Percentiles rank a stretch among this genome's conserved stretches.
Conservation (phyloP, 2,329 filamentous ascomycete species). For the Aspergillus aculeatinus region DNA sequence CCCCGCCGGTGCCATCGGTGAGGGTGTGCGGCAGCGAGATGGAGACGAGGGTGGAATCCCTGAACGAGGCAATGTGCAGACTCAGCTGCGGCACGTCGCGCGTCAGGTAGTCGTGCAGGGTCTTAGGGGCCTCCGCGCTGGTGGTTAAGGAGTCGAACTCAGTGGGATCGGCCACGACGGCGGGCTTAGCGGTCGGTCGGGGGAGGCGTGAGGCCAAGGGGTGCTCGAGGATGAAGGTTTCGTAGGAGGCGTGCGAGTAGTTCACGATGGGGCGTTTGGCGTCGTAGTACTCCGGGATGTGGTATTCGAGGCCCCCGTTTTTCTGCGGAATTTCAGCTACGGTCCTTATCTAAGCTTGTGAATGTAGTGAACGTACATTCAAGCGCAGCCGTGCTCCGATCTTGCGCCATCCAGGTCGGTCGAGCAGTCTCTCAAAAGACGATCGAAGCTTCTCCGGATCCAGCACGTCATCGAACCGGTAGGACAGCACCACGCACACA, state of each 20-base stretch:
- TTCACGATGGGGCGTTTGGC: too few species aligned
- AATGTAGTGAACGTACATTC: not conserved
- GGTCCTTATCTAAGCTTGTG: too few species aligned
- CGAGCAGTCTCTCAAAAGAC: not conserved
- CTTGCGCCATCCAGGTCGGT: slow-evolving; percentile 7
- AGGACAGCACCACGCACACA: too few species aligned
- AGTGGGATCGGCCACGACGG: too few species aligned
- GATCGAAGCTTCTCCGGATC: not conserved
- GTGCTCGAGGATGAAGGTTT: too few species aligned
- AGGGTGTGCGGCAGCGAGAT: slow-evolving; percentile 1
- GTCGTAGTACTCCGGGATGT: too few species aligned
- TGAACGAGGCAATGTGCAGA: slow-evolving; percentile 1
- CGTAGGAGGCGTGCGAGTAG: too few species aligned
- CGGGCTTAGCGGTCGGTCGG: too few species aligned
- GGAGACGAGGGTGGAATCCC: not conserved
- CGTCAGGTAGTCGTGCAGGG: not conserved
- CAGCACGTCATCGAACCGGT: slow-evolving; percentile 5
- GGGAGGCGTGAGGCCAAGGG: too few species aligned
- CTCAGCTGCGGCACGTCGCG: not conserved
- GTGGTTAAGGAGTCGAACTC: too few species aligned
- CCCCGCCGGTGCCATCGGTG: slow-evolving; percentile 1
- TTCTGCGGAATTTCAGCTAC: too few species aligned
- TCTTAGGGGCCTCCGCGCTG: not conserved
- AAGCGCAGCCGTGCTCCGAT: not conserved
- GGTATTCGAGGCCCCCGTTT: too few species aligned